These are phyloP conservation scores for Mycosphaerella sp. DNA, from an alignment of 2,329 filamentous ascomycete species.

Conservation along the genomic window DNA sequence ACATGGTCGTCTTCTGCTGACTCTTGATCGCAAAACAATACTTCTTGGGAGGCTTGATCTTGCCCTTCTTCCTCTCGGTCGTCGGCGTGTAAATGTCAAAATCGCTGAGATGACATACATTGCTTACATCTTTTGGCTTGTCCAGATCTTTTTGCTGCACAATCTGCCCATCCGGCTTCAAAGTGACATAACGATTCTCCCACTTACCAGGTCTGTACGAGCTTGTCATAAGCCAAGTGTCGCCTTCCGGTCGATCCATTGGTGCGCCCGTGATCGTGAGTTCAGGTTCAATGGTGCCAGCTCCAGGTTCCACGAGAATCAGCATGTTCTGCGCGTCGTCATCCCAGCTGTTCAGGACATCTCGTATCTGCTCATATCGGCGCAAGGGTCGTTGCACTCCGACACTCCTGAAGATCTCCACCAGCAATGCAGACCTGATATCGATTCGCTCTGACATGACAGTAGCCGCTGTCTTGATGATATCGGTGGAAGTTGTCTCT, in stretches of 20 bases:
- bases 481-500: slow-evolving; percentile 66
- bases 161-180: slow-evolving; percentile 67
- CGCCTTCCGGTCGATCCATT: slow-evolving; percentile 56
- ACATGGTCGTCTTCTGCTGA: slow-evolving; percentile 80
- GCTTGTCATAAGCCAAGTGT: slow-evolving; percentile 68
- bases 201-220: slow-evolving; percentile 78
- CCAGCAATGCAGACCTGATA: slow-evolving; percentile 59
- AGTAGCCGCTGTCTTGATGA: slow-evolving; percentile 62
- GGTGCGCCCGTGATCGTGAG: slow-evolving; percentile 62
- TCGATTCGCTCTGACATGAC: slow-evolving; percentile 59
- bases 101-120: slow-evolving; percentile 79
- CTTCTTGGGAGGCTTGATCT: slow-evolving; percentile 76
- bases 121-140: slow-evolving; percentile 58
- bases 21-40: slow-evolving; percentile 85
- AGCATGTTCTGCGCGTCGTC: slow-evolving; percentile 70
- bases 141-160: slow-evolving; percentile 63
- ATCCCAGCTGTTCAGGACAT: slow-evolving; percentile 92
- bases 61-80: slow-evolving; percentile 58
- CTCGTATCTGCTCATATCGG: slow-evolving; percentile 76
- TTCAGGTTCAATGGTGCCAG: slow-evolving; percentile 49
- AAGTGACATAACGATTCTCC: slow-evolving; percentile 74
- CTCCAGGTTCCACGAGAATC: slow-evolving; percentile 54
- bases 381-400: slow-evolving; percentile 77
- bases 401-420: slow-evolving; percentile 68
- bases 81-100: slow-evolving; percentile 85